Base-by-base conservation (phyloP, 2,329 filamentous ascomycete genomes). In the Shiraia bambusicola region DNA sequence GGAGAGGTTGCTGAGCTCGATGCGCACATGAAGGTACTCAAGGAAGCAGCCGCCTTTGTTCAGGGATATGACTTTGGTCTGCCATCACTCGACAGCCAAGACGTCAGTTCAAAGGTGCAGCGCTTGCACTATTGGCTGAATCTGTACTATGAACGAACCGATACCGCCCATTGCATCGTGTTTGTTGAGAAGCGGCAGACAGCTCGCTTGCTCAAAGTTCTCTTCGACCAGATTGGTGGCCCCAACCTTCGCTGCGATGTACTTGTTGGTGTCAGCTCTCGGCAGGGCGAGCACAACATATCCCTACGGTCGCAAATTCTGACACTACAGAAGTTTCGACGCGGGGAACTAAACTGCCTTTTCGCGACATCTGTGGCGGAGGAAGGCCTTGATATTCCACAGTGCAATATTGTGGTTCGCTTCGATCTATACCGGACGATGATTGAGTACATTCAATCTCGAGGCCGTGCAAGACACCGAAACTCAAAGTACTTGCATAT, bases 381-480 rank as follows among this genome's bases (percentile, higher is more conserved):
- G 59, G 82, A 85, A 67, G 82, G 82, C 1, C 74, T 85, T 6
- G 82, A 85, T 58, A 82, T 84, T 15, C 81, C 81, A 4, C 79
- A 82, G 45, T 85, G 82, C 67, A 84, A 84, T 50, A 64, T 84
- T n/a, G 77, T 84, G 9, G 69, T 84, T 17, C 74, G 91, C 2
- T 98, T 96, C 58, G 89, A 97, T 61, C 78, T 95, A 2, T 95
- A 90, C 68, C 77, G 79, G 9, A 96, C 92, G 0, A 83, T 95
- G 67, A 97, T 97, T 37, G 88, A 95, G 60, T 97, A 96, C 62
- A 84, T 97, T 14, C 93, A 98, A 66, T 96, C 91, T 11, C 81
- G 89, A 49, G 93, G 93, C 0, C 81, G 93, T 39, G 93, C 93
- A 10, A 80, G 93, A 28, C 86, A 89, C 57, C 67, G 72, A 1